Evolutionary conservation across 192 early-diverging fungal genomes (phyloP).

Genomic region (Coemansia sp.): DNA sequence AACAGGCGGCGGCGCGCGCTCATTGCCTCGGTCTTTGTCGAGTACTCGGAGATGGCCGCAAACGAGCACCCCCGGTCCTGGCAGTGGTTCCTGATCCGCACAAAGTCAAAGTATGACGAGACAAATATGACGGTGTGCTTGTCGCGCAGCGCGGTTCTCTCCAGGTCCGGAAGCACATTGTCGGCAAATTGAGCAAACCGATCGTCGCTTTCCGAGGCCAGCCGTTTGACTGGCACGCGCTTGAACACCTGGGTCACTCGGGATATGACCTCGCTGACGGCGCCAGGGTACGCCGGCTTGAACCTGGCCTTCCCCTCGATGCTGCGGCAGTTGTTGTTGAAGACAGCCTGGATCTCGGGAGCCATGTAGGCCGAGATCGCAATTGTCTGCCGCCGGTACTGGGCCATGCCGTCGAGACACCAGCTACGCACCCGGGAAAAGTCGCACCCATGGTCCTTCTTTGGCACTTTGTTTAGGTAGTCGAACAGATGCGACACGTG

Average conservation of each 20-base stretch:
- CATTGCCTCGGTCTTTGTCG: conserved; percentile 68
- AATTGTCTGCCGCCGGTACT: conserved; percentile 85
- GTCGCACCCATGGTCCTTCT: conserved; percentile 88
- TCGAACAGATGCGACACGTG: conserved; percentile 81
- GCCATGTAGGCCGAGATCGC: conserved; percentile 73
- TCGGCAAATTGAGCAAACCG: conserved; percentile 84
- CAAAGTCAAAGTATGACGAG: conserved; percentile 96
- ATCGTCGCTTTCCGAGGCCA: conserved; percentile 64
- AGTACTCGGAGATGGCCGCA: conserved; percentile 86
- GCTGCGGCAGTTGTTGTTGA: conserved; percentile 58
- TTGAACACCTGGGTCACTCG: conserved; percentile 80
- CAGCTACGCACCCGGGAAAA: conserved; percentile 87
- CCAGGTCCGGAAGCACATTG: conserved; percentile 49
- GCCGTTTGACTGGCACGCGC: conserved; percentile 55
- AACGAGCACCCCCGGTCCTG: conserved; percentile 67
- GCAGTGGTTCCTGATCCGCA: conserved; percentile 86
- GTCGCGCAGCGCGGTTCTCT: conserved; percentile 50
- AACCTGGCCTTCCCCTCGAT: conserved; percentile 68
- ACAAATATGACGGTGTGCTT: conserved; percentile 72
- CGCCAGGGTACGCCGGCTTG: conserved; percentile 57
- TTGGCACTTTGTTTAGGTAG: conserved; percentile 82
- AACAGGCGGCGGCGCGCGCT: conserved; percentile 72
- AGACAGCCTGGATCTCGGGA: conserved; percentile 89
- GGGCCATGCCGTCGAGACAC: conserved; percentile 77
- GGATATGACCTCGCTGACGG: conserved; percentile 71